These are phyloP conservation scores for Suaeda aralocaspica DNA, from an alignment of 148 eudicot genomes.

Conservation along the genomic window DNA sequence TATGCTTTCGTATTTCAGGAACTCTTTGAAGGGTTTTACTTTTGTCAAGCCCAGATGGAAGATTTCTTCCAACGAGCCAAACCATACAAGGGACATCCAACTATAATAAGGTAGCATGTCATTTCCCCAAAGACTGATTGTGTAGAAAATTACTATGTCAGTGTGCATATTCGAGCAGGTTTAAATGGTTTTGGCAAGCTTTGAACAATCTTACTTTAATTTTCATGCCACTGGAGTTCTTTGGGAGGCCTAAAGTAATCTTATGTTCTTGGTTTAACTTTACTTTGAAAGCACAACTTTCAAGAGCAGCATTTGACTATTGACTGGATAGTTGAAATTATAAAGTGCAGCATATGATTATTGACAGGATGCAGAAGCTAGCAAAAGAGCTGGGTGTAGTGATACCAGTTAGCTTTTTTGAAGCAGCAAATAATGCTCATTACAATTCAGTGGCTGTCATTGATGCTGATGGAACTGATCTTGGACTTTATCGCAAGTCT, in stretches of 20 bases:
- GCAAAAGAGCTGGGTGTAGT: constrained; percentile 94
- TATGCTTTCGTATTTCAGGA: constrained; percentile 46
- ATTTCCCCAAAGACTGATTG: neutral
- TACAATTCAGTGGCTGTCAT: constrained; percentile 89
- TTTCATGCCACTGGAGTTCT: neutral
- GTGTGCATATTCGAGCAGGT: neutral
- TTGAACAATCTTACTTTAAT: neutral
- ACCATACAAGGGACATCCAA: constrained; percentile 84
- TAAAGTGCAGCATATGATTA: constrained; percentile 9
- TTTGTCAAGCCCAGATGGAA: constrained; percentile 97
- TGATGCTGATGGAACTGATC: constrained; percentile 95
- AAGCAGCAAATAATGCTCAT: constrained; percentile 96
- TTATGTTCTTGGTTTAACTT: neutral
- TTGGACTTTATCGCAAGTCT: constrained; percentile 92
- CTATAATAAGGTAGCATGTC: constrained; percentile 55
- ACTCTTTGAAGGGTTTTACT: constrained; percentile 94
- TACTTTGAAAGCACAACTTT: neutral
- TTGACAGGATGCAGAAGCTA: constrained; percentile 81
- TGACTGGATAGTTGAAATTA: neutral
- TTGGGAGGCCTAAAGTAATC: neutral
- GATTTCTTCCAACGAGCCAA: constrained; percentile 81
- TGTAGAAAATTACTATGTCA: neutral
- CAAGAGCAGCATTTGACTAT: neutral
- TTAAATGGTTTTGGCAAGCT: no score
- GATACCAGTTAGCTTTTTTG: constrained; percentile 96